Base-by-base conservation (phyloP, 441 rosid species). In the Flueggea neowawraea region DNA sequence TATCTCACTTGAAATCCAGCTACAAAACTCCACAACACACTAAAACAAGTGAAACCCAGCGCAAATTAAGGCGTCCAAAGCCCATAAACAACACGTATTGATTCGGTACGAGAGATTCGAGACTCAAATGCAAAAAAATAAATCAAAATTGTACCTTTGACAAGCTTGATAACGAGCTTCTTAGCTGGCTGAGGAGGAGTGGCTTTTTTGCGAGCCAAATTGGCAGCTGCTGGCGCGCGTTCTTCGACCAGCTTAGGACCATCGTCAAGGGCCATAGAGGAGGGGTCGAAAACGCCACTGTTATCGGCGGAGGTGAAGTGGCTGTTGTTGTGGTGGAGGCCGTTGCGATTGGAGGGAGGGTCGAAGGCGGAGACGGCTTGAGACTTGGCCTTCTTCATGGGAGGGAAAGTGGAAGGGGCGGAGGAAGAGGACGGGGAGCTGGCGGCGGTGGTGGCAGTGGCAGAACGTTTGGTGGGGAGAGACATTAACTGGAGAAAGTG, bases 151-250 rank as follows among this genome's bases (percentile, higher is more conserved):
- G 7, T 33, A 91, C 97, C 98, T 90, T 86, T 95, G 36, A 76
- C 36, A 59, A 91, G 86, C 84, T 90, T 95, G 74, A 95, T 95
- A 32, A 92, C 96, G 60, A 95, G 75, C 81, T 88, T 95, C 76
- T 92, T 95, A n/a, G 93, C 65, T 36, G 98, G 99, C 72, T 92
- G 98, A 10, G 96, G 98, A 0, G 75, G 93, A 13, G 83, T 87
- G 58, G 99, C 96, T 58, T 90, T 95, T 81, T 91, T 95, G 52
- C 99, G 91, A 51, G 96, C 81, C 66, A 95, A 80, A 82, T 91
- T 95, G 49, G 97, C 85, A 61, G 80, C 65, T 43, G 77, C 79
- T 16, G 70, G 60, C 15, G 82, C 69, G n/a, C 62, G 76, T 68
- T 78, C 11, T 67, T 68, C 76, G 61, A 63, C 80, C 67, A 82